Base-by-base conservation (phyloP, 345 rosid genomes). In the Lepidium africanum region DNA sequence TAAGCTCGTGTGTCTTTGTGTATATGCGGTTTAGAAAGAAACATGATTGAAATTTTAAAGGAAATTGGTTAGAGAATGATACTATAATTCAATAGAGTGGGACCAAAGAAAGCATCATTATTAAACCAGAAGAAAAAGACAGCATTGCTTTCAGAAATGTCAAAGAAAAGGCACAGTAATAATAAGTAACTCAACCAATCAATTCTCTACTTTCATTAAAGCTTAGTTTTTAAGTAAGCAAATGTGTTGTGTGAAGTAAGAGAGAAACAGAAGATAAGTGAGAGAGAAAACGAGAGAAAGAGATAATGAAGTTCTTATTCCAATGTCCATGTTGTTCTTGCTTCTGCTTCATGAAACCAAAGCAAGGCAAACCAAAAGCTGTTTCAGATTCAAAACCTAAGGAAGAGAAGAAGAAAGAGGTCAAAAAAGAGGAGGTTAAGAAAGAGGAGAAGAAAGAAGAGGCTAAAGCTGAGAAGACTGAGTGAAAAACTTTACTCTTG, bases 261-360 rank as follows among this genome's bases (percentile, higher is more conserved):
- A 45, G 52, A 59, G 57, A 59, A 59, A 0, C 48, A 65, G 69
- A 53, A 62, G 74, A 54, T 53, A 63, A 66, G 54, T 32, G 13
- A n/a, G 25, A 50, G 57, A 63, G 21, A 61, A 56, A 48, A 58
- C 60, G 67, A 59, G 16, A 59, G 47, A 74, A 9, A 53, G 45
- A 61, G 13, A 59, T 49, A 38, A 89, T 89, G 96, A 89, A 89
- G 87, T 89, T 89, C 86, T 82, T 89, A 86, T 89, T 86, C 54
- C 96, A 89, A 67, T 89, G 92, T 37, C 96, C 96, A 50, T 85
- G 96, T 37, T 89, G 96, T 40, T 83, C 92, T 9, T 89, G 96
- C 74, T 89, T 89, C 81, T 89, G 92, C 81, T 86, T 89, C 85
- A 30, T 89, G 90, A 89, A 86, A 81, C 96, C 92, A 19, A 81